Base-by-base conservation (phyloP, 2,329 filamentous ascomycete species). In the Colletotrichum aenigma region DNA sequence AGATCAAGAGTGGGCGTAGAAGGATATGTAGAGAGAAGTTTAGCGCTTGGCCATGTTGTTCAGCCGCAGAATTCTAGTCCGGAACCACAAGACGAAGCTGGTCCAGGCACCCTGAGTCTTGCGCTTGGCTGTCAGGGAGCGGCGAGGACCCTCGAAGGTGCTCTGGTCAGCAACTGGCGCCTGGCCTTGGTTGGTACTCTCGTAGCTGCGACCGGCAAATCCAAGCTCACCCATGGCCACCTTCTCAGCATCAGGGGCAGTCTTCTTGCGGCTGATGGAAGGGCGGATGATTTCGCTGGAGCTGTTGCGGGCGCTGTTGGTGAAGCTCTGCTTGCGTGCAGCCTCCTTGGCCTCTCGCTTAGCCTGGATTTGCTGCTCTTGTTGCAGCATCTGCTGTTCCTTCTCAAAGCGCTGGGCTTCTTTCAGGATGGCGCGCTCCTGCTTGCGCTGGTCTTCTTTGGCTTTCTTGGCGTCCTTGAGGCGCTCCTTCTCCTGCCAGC, bases 101-200 rank as follows among this genome's bases (percentile, higher is more conserved):
- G 89, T 92, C 91, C 91, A 93, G 52, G 91, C 88, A 76, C 89
- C 87, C 76, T 90, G 90, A 2, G 91, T 93, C 84, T 89, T 91
- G 78, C 87, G 88, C 85, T 93, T 93, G 73, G 90, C 87, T 9
- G 86, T 86, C 79, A 84, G 87, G 74, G 83, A 84, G 72, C 89
- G 85, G 48, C 84, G 82, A 6, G 84, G 85, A 48, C 83, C 83
- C 71, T 87, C 83, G 72, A 90, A 89, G 16, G 83, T 83, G 21
- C 88, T 85, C 4, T 86, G 85, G 21, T 87, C 85, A 21, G 87
- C 86, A 16, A 80, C 79, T 10, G 82, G 82, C 3, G 83, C 84
- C 75, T 83, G 69, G 80, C 78, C 78, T 80, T 77, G 77, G 80
- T 69, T 81, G 55, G 86, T 82, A 75, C 82, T 85, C 76, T 90